Base-by-base conservation (phyloP, 768 basidiomycete species). In the Russula griseocarnosa region DNA sequence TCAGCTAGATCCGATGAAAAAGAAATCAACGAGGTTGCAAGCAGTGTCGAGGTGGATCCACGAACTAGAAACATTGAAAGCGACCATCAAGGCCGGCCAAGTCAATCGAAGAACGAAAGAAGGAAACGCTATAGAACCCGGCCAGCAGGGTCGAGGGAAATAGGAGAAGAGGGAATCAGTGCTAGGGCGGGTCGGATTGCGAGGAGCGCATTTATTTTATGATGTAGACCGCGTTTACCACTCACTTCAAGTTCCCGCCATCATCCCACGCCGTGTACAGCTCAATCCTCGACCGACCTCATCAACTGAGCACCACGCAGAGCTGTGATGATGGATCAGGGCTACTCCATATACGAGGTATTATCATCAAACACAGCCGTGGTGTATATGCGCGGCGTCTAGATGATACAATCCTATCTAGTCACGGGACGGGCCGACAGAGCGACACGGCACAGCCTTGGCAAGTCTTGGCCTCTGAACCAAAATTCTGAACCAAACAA, bases 21-120 rank as follows among this genome's bases (percentile, higher is more conserved):
- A n/a, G 5, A 16, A 18, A n/a, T 64, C 28, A 54, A 22, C 18
- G 30, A 30, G 3, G 11, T 47, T 24, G n/a, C 22, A 24, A 44
- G 10, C n/a, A 32, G 24, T 5, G 26, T 38, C 3, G 14, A n/a
- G 51, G 36, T 9, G 5, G 14, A 61, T n/a, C 38, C 49, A 71
- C 60, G 28, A 38, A 81, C 81, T 76, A 65, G 77, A 76, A 51
- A 81, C 67, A 63, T 78, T 76, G 70, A 78, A 78, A 66, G 74
- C 73, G 64, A 79, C 80, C 81, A 83, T 82, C 79, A 70, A 81
- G 79, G 76, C 78, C 44, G n/a, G 20, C 18, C 34, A 60, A 20
- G 26, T 24, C 14, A 28, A 50, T 50, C 16, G 13, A 50, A 7
- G 22, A 59, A 53, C 16, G 34, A 26, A 34, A n/a, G 28, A 36